Percentiles rank a stretch among this genome's conserved stretches.
Evolutionary conservation across 345 rosid genomes (phyloP).

Genomic region (Linum trigynum): DNA sequence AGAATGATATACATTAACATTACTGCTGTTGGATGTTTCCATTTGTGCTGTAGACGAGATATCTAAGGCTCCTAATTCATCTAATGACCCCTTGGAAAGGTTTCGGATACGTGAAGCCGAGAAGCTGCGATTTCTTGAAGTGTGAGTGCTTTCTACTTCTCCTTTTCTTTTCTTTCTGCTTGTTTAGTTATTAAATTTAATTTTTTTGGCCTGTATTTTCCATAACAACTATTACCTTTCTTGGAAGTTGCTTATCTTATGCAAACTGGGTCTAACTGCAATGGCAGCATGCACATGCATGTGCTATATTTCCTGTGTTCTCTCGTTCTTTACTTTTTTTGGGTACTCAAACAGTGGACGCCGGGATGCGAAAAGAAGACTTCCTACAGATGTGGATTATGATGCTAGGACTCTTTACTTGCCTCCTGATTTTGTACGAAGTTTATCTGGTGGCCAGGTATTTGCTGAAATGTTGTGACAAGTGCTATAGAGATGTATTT

Average conservation of each 20-base stretch:
- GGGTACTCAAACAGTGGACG: conserved; percentile 38
- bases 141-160: conserved; percentile 43
- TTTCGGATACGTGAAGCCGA: conserved; percentile 64
- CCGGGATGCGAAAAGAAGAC: conserved; percentile 59
- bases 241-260: neutral
- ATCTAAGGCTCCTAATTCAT: conserved; percentile 31
- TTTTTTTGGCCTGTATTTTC: too few species aligned
- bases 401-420: conserved; percentile 79
- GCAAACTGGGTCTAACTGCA: neutral
- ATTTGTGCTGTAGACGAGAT: conserved; percentile 39
- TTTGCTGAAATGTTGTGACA: conserved; percentile 8
- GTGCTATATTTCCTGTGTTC: neutral
- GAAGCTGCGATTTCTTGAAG: conserved; percentile 63
- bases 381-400: conserved; percentile 64
- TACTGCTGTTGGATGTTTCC: conserved; percentile 13
- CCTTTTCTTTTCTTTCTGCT: conserved; percentile 6
- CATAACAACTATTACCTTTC: too few species aligned
- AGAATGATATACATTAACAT: neutral
- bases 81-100: conserved; percentile 50
- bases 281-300: neutral
- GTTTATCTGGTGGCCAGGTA: conserved; percentile 85
- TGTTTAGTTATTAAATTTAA: too few species aligned
- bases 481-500: conserved; percentile 9
- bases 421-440: conserved; percentile 75
- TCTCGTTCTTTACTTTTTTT: neutral